Percentiles rank a stretch among this genome's conserved stretches.
Conservation (phyloP, 1,139 yeast species). For the Candida tropicalis region DNA sequence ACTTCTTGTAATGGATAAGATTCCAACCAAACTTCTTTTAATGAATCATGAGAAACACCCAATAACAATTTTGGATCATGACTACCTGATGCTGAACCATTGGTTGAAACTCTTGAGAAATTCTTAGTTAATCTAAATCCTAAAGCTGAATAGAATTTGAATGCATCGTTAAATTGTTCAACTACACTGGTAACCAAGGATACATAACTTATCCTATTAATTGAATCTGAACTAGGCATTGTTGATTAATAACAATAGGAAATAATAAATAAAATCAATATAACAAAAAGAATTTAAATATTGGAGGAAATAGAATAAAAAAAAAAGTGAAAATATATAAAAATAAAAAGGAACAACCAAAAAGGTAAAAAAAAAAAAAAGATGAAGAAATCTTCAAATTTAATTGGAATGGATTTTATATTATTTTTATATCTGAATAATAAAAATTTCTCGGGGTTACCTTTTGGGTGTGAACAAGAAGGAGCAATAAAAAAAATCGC, state of each 20-base stretch:
- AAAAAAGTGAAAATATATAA: too few relatives aligned
- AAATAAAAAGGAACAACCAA: too few relatives aligned
- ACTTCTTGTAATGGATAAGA: conserved; percentile 61
- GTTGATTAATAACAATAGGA: background rate
- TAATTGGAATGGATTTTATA: conserved; percentile 1
- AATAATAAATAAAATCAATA: too few relatives aligned
- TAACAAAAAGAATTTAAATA: too few relatives aligned
- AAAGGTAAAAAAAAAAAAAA: too few relatives aligned
- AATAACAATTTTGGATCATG: conserved; percentile 32
- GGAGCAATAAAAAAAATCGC: background rate
- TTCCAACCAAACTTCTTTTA: conserved; percentile 72
- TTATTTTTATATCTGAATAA: background rate
- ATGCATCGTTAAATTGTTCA: conserved; percentile 46
- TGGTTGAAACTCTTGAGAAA: conserved; percentile 51
- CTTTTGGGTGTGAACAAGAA: background rate
- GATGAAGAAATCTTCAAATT: background rate
- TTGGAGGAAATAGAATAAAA: too few relatives aligned
- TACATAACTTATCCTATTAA: conserved; percentile 41
- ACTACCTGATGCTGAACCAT: conserved; percentile 36
- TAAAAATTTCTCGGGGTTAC: conserved; percentile 5
- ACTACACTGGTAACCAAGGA: conserved; percentile 62
- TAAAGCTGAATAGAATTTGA: conserved; percentile 54
- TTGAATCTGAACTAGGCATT: conserved; percentile 14
- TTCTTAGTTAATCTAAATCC: conserved; percentile 63
- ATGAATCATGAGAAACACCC: conserved; percentile 67